Evolutionary conservation across 2,329 filamentous ascomycete species (phyloP), one percentile per base, ranked within the genome.

Genomic region (Cryphonectria radicalis): DNA sequence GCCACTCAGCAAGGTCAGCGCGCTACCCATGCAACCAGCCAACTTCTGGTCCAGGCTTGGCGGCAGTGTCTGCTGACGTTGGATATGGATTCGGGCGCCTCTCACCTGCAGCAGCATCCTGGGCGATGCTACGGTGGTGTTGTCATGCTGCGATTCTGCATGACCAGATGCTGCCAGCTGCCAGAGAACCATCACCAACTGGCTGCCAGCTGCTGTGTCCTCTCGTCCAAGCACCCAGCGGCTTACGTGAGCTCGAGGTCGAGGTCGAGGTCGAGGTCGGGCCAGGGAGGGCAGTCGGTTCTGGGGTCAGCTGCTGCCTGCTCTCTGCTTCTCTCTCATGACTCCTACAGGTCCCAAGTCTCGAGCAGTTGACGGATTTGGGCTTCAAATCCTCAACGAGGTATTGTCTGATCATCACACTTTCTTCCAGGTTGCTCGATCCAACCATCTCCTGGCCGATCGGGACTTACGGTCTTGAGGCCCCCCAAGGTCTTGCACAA

Each of bases 231-330:
- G 10, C 19, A 22, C 2, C 10, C 10, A n/a, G 10, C 6, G n/a
- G 57, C 66, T 68, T 68, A 68, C 66, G 57, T 68, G 66, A 68
- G 66, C 37, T 17, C 7, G 14, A 43, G 28, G 28, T 28, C 28
- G 28, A 28, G 28, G 28, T 17, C 7, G 14, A 43, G 62, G 37
- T 28, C 32, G 22, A 42, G 19, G 19, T 17, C 11, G 10, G 10
- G 7, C 19, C 46, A 14, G 22, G 25, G 37, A 63, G 22, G 22
- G 35, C 60, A 55, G 35, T 40, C 37, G 13, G 3, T 13, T 25
- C 35, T 42, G 1, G 57, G 67, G 67, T 68, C 67, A 68, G 67
- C 67, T 68, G 67, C 69, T 73, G 71, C 71, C 71, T 73, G 66
- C 69, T 70, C 32, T 32, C 66, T 53, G 46, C 22, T 53, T 28